These are phyloP conservation scores for Saturnispora dispora DNA, from an alignment of 805 yeast genomes.

Conservation along the genomic window DNA sequence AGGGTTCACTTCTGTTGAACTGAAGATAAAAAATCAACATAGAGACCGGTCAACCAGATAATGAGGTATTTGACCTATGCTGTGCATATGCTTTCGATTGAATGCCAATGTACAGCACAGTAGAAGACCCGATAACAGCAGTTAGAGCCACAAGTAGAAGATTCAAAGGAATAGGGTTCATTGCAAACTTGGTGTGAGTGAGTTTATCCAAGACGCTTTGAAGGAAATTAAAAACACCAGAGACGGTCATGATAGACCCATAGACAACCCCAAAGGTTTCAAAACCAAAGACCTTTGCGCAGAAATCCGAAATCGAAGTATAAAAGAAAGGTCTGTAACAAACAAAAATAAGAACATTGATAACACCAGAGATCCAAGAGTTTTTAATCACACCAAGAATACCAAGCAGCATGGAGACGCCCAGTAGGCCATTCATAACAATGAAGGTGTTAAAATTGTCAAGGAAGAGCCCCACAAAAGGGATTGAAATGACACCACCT, in stretches of 20 bases:
- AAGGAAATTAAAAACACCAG: conserved; percentile 42
- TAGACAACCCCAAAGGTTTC: conserved; percentile 53
- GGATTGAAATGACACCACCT: conserved; percentile 47
- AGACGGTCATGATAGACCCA: conserved; percentile 45
- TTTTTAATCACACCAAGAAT: conserved; percentile 36
- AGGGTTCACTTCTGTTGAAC: neutral
- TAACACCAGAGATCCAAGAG: conserved; percentile 32
- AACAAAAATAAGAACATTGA: conserved; percentile 41
- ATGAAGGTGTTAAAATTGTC: conserved; percentile 40
- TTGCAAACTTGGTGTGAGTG: conserved; percentile 42
- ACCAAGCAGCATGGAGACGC: conserved; percentile 37
- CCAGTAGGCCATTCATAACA: conserved; percentile 34
- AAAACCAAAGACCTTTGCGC: conserved; percentile 56
- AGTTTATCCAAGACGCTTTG: conserved; percentile 39
- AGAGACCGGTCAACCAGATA: neutral
- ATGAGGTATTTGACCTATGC: neutral
- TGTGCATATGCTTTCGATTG: conserved; percentile 20
- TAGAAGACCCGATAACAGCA: conserved; percentile 33
- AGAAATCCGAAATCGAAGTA: conserved; percentile 47
- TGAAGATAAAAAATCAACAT: neutral
- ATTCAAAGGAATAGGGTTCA: conserved; percentile 49
- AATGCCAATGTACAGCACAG: conserved; percentile 32
- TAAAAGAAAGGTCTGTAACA: conserved; percentile 50
- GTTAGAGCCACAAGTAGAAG: conserved; percentile 32
- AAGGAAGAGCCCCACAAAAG: conserved; percentile 43